A percentile compares a stretch with the other conserved stretches of the same genome.
phyloP scores from a whole-genome alignment of 2,329 filamentous ascomycete genomes.

The Hypomyces rosellus region DNA sequence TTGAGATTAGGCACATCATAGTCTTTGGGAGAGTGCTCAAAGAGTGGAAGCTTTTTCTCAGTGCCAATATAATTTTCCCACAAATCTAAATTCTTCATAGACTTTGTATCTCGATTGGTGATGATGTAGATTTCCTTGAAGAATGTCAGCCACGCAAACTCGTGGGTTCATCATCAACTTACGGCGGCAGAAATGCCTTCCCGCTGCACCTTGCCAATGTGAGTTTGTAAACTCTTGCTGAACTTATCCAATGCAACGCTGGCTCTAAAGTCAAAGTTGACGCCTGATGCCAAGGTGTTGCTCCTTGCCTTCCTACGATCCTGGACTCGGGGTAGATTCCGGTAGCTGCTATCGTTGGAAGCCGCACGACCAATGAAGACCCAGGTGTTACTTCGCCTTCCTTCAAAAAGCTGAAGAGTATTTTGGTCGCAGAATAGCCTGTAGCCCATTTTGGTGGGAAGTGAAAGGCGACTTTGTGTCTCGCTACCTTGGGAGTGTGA shows the following conservation, averaged over 20 bases:
- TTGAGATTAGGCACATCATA: slow-evolving; percentile 25
- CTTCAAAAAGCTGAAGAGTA: slow-evolving; percentile 32
- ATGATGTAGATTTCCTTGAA: slow-evolving; percentile 36
- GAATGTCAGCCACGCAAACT: slow-evolving; percentile 1
- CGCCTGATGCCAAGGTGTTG: not conserved
- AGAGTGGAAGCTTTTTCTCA: slow-evolving; percentile 29
- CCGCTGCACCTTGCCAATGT: slow-evolving; percentile 31
- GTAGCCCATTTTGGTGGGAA: slow-evolving; percentile 33
- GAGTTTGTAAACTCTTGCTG: slow-evolving; percentile 27
- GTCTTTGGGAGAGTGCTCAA: slow-evolving; percentile 26
- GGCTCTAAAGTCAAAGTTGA: slow-evolving; percentile 8
- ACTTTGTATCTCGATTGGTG: slow-evolving; percentile 33
- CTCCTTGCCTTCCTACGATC: slow-evolving; percentile 7
- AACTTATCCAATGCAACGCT: slow-evolving; percentile 35
- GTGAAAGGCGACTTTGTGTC: slow-evolving; percentile 24
- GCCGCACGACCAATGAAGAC: slow-evolving; percentile 26
- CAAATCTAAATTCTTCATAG: slow-evolving; percentile 30
- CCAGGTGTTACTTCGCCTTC: slow-evolving; percentile 30
- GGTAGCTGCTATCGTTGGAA: slow-evolving; percentile 27
- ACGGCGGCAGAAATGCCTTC: slow-evolving; percentile 32
- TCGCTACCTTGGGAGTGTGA: slow-evolving; percentile 29
- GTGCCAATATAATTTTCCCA: slow-evolving; percentile 36
- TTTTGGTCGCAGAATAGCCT: slow-evolving; percentile 30
- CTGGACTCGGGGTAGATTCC: slow-evolving; percentile 9
- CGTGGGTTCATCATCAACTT: slow-evolving; percentile 12